Evolutionary conservation across 768 basidiomycete species (phyloP).

Genomic region (Suillus variegatus): DNA sequence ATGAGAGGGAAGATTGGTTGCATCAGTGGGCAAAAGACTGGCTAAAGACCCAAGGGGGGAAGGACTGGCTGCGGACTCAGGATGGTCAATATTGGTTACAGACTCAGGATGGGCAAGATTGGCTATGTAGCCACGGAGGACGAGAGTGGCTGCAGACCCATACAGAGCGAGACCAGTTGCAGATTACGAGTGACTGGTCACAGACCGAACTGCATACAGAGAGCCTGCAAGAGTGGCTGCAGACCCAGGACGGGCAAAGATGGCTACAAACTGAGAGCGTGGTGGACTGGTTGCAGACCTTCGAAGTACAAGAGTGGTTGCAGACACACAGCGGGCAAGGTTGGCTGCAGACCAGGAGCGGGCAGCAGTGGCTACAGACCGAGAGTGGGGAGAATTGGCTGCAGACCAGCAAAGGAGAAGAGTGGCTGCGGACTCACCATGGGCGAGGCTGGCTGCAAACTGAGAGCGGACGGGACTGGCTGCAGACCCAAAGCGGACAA

Average conservation of each 20-base stretch:
- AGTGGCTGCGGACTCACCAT: neutral
- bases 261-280: too few relatives aligned
- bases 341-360: neutral
- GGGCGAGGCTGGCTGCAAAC: neutral
- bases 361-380: neutral
- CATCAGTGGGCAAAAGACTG: neutral
- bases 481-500: neutral
- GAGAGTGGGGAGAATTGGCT: neutral
- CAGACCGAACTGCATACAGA: too few relatives aligned
- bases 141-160: neutral
- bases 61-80: neutral
- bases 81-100: neutral
- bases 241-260: too few relatives aligned
- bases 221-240: neutral
- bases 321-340: neutral
- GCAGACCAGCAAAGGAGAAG: neutral
- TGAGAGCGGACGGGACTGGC: neutral
- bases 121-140: neutral
- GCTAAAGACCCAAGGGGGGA: neutral
- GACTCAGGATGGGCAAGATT: neutral
- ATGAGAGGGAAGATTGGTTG: too few relatives aligned
- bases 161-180: neutral
- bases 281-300: too few relatives aligned
- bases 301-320: neutral
- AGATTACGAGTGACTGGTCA: neutral